Evolutionary conservation across 75 land plant genomes (phyloP), one percentile per base, ranked within the genome.

Genomic region (Sequoia sempervirens): DNA sequence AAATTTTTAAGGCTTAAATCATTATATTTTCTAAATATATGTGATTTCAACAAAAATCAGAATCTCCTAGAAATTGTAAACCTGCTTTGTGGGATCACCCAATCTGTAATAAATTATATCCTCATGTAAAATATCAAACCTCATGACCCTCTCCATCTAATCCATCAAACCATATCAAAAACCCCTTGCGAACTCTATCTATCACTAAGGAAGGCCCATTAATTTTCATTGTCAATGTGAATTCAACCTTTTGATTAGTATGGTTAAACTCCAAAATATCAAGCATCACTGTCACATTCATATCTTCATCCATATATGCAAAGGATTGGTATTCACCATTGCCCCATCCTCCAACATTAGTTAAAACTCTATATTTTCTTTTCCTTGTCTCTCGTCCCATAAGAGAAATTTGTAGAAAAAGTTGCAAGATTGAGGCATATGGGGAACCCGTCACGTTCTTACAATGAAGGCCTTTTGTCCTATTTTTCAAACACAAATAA

Each of bases 311-410:
- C 80, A 36, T 47, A 75, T 75, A 37, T 89, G 45, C 36, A 78
- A 75, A 0, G 83, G 93, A 12, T 2, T 75, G 80, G 87, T 91
- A 81, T 61, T 83, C 34, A 86, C 20, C 32, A 40, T 85, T 2
- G 81, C 86, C 17, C 85, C 83, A 5, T 17, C 58, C 58, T 54
- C 89, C 93, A 13, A 93, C 93, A 72, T 91, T 91, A 4, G 93
- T 93, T 45, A 91, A 84, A 28, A 84, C n/a, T 83, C 74, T 78
- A 61, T 43, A 58, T 34, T 0, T 53, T 40, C 5, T 80, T 28
- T 37, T 50, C 20, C 8, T 68, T 58, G 0, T 1, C 53, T 64
- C 81, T 70, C 2, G 66, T 46, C 17, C 37, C 75, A 47, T 28
- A 12, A 13, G 4, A 13, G 14, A 32, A 37, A 74, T 37, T 74